A percentile compares a stretch with the other conserved stretches of the same genome.
Evolutionary conservation across 768 basidiomycete species (phyloP).

Genomic region (Leucocoprinus leucothites): DNA sequence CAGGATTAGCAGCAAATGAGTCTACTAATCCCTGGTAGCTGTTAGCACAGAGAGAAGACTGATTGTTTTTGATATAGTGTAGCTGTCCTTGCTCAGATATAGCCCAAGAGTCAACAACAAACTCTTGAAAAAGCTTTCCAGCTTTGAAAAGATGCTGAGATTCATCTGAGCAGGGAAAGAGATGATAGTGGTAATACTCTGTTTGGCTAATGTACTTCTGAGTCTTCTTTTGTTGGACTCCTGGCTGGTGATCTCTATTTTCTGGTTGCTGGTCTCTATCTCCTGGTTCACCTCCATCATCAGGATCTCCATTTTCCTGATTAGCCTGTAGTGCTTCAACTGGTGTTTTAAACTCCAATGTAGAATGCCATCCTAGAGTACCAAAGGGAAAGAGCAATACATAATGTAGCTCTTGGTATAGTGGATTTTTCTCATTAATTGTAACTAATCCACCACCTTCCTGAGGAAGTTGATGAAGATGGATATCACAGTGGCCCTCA

Average conservation of each 20-base stretch:
- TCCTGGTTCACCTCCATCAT: neutral
- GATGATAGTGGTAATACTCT: too few species aligned
- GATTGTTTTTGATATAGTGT: neutral
- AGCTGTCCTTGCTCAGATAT: too few species aligned
- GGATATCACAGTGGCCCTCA: conserved; percentile 17
- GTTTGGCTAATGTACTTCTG: too few species aligned
- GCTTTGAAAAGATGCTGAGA: too few species aligned
- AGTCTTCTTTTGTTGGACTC: too few species aligned
- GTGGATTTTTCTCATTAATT: conserved; percentile 18
- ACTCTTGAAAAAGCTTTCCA: too few species aligned
- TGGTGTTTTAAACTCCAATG: conserved; percentile 35
- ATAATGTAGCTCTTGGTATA: conserved; percentile 39
- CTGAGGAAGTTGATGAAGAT: conserved; percentile 10
- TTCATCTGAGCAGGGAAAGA: too few species aligned
- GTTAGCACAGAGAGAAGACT: conserved; percentile 1
- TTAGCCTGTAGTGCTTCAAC: conserved; percentile 18
- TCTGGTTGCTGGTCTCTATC: neutral
- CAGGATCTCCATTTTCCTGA: neutral
- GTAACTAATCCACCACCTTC: conserved; percentile 26
- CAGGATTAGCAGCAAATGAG: conserved; percentile 2
- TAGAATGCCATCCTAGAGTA: conserved; percentile 41
- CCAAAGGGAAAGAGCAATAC: conserved; percentile 40
- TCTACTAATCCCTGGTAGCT: conserved; percentile 22
- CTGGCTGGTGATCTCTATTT: too few species aligned
- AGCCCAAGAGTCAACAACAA: too few species aligned